phyloP scores from a whole-genome alignment of 2,329 filamentous ascomycete genomes.

The Helotiales sp. region DNA sequence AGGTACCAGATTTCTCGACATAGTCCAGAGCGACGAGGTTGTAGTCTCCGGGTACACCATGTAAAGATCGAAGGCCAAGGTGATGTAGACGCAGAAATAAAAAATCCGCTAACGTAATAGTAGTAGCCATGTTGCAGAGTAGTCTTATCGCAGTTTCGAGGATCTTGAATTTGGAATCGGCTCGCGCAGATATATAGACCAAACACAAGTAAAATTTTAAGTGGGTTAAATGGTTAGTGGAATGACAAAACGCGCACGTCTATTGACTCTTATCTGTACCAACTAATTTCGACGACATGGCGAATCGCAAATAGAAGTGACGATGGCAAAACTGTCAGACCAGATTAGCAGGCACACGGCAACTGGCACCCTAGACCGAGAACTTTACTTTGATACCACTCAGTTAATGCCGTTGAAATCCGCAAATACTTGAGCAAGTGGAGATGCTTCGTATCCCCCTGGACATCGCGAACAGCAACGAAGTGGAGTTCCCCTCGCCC shows the following conservation, averaged over 20 bases:
- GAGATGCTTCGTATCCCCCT: not conserved
- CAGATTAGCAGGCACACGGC: not conserved
- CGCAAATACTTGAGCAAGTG: not conserved
- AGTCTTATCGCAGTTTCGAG: not conserved
- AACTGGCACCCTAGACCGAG: not conserved
- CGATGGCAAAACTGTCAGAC: not conserved
- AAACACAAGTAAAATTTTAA: not conserved
- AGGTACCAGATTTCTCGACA: slow-evolving; percentile 53
- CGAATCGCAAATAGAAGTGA: not conserved
- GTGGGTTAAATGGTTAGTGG: not conserved
- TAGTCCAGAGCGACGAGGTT: slow-evolving; percentile 71
- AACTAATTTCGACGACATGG: not conserved
- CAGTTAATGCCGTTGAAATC: slow-evolving; percentile 6
- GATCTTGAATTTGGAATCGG: not conserved
- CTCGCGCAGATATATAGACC: too few species aligned
- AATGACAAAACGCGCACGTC: not conserved
- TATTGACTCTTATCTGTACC: not conserved
- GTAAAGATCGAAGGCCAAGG: slow-evolving; percentile 65
- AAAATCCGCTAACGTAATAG: slow-evolving; percentile 63
- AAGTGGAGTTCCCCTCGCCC: not conserved
- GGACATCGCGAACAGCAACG: not conserved
- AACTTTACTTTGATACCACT: not conserved
- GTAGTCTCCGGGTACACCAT: slow-evolving; percentile 72
- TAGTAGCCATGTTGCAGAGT: not conserved
- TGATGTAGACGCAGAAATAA: slow-evolving; percentile 67